These are phyloP conservation scores for Teratosphaeria destructans DNA, from an alignment of 2,329 filamentous ascomycete species.

Conservation along the genomic window DNA sequence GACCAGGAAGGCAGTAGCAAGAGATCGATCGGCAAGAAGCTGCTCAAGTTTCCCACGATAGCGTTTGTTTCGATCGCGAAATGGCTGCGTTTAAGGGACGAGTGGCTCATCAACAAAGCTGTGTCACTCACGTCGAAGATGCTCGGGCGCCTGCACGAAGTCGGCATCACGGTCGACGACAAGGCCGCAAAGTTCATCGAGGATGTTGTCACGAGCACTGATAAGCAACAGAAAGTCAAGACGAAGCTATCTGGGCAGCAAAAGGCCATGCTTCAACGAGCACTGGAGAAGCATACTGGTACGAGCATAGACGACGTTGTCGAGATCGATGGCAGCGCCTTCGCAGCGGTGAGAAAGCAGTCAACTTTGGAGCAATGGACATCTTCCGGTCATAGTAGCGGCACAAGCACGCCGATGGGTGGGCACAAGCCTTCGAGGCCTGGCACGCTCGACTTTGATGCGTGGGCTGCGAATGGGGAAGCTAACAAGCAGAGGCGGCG, in stretches of 20 bases:
- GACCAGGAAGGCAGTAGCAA: slow-evolving; percentile 23
- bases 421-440: slow-evolving; percentile 9
- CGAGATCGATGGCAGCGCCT: slow-evolving; percentile 4
- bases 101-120: slow-evolving; percentile 71
- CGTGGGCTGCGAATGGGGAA: slow-evolving; percentile 13
- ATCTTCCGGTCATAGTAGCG: slow-evolving; percentile 19
- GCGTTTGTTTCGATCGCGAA: slow-evolving; percentile 63
- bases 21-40: slow-evolving; percentile 36
- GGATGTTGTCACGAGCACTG: slow-evolving; percentile 47
- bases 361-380: slow-evolving; percentile 31
- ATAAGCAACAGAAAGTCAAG: slow-evolving; percentile 43
- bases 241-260: slow-evolving; percentile 76
- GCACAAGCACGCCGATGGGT: slow-evolving; percentile 14
- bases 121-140: slow-evolving; percentile 78
- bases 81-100: slow-evolving; percentile 84
- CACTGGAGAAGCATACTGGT: slow-evolving; percentile 45
- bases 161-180: slow-evolving; percentile 58
- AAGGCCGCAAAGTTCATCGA: slow-evolving; percentile 52
- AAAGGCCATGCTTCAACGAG: slow-evolving; percentile 65
- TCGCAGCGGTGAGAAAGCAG: slow-evolving; percentile 26
- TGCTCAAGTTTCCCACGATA: slow-evolving; percentile 54
- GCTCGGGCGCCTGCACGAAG: slow-evolving; percentile 67
- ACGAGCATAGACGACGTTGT: slow-evolving; percentile 13
- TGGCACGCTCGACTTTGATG: slow-evolving; percentile 25
- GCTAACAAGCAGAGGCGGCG: not conserved